Conservation (phyloP, 805 yeast species). For the Lipomyces spencermartinsiae region DNA sequence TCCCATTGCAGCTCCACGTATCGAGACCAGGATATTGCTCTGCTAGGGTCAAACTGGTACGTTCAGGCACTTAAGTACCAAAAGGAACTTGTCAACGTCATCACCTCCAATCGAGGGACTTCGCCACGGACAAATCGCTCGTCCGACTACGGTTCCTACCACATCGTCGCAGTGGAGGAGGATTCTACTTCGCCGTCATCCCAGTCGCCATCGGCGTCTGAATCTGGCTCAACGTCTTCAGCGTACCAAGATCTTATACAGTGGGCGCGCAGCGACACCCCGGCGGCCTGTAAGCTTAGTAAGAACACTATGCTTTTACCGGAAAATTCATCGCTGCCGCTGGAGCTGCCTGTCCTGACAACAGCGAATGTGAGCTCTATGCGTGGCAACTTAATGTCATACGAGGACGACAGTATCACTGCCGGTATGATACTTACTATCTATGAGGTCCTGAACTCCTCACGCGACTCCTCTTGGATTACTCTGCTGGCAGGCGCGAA, state of each 20-base stretch:
- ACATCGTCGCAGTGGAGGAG: not conserved
- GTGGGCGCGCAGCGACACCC: conserved; percentile 1
- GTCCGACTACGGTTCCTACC: not conserved
- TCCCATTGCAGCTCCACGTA: conserved; percentile 3
- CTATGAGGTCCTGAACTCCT: conserved; percentile 15
- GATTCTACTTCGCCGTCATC: not conserved
- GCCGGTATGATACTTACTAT: conserved; percentile 16
- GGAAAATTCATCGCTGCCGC: not conserved
- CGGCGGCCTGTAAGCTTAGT: conserved; percentile 3
- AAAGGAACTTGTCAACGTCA: conserved; percentile 5
- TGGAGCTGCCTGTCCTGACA: not conserved
- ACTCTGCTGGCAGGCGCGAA: conserved; percentile 6
- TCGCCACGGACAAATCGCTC: not conserved
- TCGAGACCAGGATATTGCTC: conserved; percentile 11
- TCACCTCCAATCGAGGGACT: not conserved
- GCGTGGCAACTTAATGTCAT: conserved; percentile 17
- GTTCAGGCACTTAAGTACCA: conserved; percentile 18
- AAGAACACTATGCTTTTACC: not conserved
- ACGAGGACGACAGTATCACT: conserved; percentile 12
- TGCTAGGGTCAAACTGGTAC: conserved; percentile 15
- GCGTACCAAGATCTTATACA: not conserved
- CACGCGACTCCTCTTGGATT: conserved; percentile 10
- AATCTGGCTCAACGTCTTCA: not conserved
- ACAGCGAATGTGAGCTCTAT: not conserved
- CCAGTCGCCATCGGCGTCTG: conserved; percentile 6